These are phyloP conservation scores for Claviceps arundinis DNA, from an alignment of 2,329 filamentous ascomycete species.

Conservation along the genomic window DNA sequence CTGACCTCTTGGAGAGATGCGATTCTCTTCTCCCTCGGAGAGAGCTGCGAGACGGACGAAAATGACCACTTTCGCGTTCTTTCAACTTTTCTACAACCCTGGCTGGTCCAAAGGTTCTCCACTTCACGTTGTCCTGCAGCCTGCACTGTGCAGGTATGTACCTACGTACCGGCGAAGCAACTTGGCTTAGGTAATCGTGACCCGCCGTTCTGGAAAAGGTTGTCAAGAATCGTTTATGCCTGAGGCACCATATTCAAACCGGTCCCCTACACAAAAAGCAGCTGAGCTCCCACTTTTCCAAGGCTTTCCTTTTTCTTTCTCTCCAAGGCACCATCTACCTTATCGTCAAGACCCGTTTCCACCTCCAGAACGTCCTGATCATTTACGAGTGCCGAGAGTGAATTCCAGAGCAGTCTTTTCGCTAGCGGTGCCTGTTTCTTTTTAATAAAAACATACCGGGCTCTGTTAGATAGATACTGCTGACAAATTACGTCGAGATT, in stretches of 20 bases:
- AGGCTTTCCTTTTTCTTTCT: neutral
- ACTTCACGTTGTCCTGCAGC: slow-evolving; percentile 1
- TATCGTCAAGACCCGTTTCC: slow-evolving; percentile 76
- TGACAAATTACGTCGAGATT: slow-evolving; percentile 37
- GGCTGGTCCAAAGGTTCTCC: neutral
- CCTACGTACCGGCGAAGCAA: neutral
- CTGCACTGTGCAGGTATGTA: too few species aligned
- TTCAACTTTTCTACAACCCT: slow-evolving; percentile 11
- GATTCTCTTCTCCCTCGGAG: neutral
- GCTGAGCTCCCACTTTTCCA: slow-evolving; percentile 2
- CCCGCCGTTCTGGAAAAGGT: too few species aligned
- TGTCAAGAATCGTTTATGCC: slow-evolving; percentile 6
- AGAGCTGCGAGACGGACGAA: neutral
- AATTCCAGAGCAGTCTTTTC: slow-evolving; percentile 69
- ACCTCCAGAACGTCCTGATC: slow-evolving; percentile 69
- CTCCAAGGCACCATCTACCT: slow-evolving; percentile 66
- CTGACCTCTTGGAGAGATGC: slow-evolving; percentile 7
- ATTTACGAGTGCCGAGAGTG: slow-evolving; percentile 82
- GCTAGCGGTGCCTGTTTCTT: slow-evolving; percentile 85
- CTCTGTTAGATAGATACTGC: slow-evolving; percentile 96
- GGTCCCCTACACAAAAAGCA: slow-evolving; percentile 8
- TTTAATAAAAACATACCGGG: slow-evolving; percentile 44
- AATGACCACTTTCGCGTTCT: slow-evolving; percentile 3
- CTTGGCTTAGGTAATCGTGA: neutral
- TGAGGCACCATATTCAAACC: slow-evolving; percentile 13